Percentiles rank a stretch among this genome's conserved stretches.
phyloP scores from a whole-genome alignment of 495 filamentous ascomycete species.

The Mytilinidion resinicola region DNA sequence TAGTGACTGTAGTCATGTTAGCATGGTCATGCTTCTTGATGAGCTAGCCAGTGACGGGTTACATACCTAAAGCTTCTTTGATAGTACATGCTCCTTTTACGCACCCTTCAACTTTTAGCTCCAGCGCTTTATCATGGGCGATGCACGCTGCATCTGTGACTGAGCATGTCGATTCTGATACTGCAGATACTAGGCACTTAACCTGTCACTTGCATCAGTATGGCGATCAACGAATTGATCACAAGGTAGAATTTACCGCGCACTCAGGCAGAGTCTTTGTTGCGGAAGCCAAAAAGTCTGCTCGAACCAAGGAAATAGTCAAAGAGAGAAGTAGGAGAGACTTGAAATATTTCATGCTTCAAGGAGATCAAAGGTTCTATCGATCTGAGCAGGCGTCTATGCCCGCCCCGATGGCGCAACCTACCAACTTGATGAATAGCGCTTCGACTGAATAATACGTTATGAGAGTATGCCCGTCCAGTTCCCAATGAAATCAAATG shows the following conservation, averaged over 20 bases:
- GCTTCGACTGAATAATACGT: neutral
- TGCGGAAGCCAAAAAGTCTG: neutral
- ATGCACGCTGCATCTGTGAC: slow-evolving; percentile 13
- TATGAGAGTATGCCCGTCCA: neutral
- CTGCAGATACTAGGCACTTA: slow-evolving; percentile 11
- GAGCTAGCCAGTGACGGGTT: neutral
- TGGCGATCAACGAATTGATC: neutral
- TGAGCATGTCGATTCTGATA: slow-evolving; percentile 10
- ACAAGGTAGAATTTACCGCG: slow-evolving; percentile 1
- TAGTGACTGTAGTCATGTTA: slow-evolving; percentile 11
- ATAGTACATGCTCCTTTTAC: slow-evolving; percentile 11
- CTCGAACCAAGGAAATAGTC: neutral
- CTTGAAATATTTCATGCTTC: neutral
- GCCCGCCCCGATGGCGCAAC: neutral
- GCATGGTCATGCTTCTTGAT: neutral
- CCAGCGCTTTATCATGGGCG: neutral
- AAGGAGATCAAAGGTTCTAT: neutral
- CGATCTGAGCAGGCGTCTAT: neutral
- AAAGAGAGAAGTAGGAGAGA: neutral
- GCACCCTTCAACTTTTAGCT: neutral
- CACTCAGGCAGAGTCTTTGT: slow-evolving; percentile 3
- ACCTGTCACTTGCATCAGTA: neutral
- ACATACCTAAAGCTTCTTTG: slow-evolving; percentile 15
- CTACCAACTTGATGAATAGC: neutral
- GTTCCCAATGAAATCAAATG: neutral